These are phyloP conservation scores for Penicillium sp. DNA, from an alignment of 2,329 filamentous ascomycete genomes.

Conservation along the genomic window DNA sequence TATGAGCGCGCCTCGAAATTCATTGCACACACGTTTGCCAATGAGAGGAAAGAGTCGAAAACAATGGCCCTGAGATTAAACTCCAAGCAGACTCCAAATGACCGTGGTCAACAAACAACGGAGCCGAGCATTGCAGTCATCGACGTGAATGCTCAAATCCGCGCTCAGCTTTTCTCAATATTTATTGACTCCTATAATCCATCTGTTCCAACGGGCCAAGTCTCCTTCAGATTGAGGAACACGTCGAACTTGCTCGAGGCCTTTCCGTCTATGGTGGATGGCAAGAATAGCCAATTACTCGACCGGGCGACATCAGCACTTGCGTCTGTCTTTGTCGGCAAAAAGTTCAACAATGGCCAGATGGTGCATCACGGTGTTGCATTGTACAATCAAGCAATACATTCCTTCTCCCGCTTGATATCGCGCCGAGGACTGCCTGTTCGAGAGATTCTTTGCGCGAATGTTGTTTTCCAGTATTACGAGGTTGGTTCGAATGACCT, in stretches of 20 bases:
- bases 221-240: slow-evolving; percentile 13
- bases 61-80: neutral
- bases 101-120: neutral
- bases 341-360: slow-evolving; percentile 14
- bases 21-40: slow-evolving; percentile 15
- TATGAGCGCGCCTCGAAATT: slow-evolving; percentile 16
- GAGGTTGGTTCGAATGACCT: slow-evolving; percentile 7
- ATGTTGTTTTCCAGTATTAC: slow-evolving; percentile 21
- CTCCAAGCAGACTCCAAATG: neutral
- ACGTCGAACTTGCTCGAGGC: slow-evolving; percentile 12
- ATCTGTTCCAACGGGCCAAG: slow-evolving; percentile 7
- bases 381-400: slow-evolving; percentile 20
- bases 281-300: slow-evolving; percentile 17
- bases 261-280: slow-evolving; percentile 15
- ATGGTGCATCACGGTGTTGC: slow-evolving; percentile 14
- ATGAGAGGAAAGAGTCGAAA: neutral
- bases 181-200: slow-evolving; percentile 22
- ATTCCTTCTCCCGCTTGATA: slow-evolving; percentile 14
- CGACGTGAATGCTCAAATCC: slow-evolving; percentile 22
- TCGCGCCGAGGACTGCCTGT: slow-evolving; percentile 9
- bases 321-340: slow-evolving; percentile 21
- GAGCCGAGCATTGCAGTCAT: slow-evolving; percentile 4
- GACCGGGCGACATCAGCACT: slow-evolving; percentile 20
- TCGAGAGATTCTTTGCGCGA: slow-evolving; percentile 19
- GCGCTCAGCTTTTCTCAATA: slow-evolving; percentile 19